These are phyloP conservation scores for Suhomyces prunicola DNA, from an alignment of 805 yeast species.

Conservation along the genomic window DNA sequence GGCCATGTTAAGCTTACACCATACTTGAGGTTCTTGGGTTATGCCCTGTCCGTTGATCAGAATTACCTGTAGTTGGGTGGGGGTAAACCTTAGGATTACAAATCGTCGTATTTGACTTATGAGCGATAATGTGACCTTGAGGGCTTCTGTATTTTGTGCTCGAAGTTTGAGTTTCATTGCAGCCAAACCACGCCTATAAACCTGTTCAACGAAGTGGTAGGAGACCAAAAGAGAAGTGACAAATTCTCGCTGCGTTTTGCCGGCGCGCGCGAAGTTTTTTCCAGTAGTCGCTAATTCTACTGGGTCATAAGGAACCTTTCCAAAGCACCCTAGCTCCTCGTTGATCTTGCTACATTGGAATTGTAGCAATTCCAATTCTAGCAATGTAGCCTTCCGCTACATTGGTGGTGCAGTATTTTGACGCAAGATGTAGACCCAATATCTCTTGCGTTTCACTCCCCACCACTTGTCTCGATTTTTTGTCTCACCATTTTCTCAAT, in stretches of 20 bases:
- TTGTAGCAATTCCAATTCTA: neutral
- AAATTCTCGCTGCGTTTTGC: neutral
- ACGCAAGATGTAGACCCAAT: neutral
- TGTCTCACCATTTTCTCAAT: too few relatives aligned
- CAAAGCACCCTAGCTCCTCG: too few relatives aligned
- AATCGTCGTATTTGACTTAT: slow-evolving; percentile 51
- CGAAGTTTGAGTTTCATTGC: slow-evolving; percentile 26
- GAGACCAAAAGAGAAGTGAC: neutral
- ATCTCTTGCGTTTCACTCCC: neutral
- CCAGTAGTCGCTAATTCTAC: neutral
- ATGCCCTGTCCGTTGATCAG: slow-evolving; percentile 42
- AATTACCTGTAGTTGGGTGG: slow-evolving; percentile 46
- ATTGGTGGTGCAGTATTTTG: neutral
- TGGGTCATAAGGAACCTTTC: neutral
- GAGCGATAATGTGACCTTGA: slow-evolving; percentile 44
- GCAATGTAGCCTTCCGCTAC: neutral
- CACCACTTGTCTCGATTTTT: neutral
- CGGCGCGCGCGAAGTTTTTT: neutral
- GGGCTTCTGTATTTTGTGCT: slow-evolving; percentile 23
- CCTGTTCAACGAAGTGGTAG: neutral
- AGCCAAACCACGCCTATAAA: neutral
- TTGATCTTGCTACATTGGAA: neutral
- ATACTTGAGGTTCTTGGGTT: slow-evolving; percentile 60
- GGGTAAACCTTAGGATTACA: slow-evolving; percentile 57
- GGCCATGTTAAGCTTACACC: slow-evolving; percentile 53